These are phyloP conservation scores for Boletales sp. DNA, from an alignment of 768 basidiomycete genomes.

Conservation along the genomic window DNA sequence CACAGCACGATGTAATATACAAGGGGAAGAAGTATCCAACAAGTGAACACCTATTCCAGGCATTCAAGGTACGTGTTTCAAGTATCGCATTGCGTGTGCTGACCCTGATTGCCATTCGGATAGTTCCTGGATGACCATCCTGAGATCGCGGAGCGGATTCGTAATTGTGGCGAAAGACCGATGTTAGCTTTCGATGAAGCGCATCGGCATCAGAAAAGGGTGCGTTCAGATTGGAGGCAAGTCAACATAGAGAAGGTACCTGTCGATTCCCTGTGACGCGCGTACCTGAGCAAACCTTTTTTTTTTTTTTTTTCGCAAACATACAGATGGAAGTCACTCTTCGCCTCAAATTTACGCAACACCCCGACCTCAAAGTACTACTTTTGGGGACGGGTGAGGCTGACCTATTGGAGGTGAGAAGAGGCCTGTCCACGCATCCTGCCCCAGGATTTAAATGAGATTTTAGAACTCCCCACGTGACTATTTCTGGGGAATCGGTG, in stretches of 20 bases:
- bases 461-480: slow-evolving; percentile 69
- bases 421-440: not conserved
- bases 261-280: not conserved
- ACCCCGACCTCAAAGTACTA: slow-evolving; percentile 52
- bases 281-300: not conserved
- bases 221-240: slow-evolving; percentile 63
- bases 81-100: not conserved
- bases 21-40: slow-evolving; percentile 67
- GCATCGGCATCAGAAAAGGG: slow-evolving; percentile 57
- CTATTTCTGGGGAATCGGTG: slow-evolving; percentile 75
- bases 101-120: not conserved
- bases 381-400: slow-evolving; percentile 64
- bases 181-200: slow-evolving; percentile 67
- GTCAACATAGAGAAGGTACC: slow-evolving; percentile 63
- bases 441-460: not conserved
- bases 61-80: slow-evolving; percentile 51
- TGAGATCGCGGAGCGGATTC: slow-evolving; percentile 64
- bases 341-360: slow-evolving; percentile 70
- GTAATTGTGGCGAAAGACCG: slow-evolving; percentile 59
- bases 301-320: not conserved
- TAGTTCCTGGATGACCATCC: slow-evolving; percentile 62
- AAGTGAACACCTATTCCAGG: slow-evolving; percentile 75
- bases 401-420: slow-evolving; percentile 61
- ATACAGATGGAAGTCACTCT: slow-evolving; percentile 62
- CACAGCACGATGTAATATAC: slow-evolving; percentile 59